Evolutionary conservation across 768 basidiomycete species (phyloP).

Genomic region (Pleurotus sapidus): DNA sequence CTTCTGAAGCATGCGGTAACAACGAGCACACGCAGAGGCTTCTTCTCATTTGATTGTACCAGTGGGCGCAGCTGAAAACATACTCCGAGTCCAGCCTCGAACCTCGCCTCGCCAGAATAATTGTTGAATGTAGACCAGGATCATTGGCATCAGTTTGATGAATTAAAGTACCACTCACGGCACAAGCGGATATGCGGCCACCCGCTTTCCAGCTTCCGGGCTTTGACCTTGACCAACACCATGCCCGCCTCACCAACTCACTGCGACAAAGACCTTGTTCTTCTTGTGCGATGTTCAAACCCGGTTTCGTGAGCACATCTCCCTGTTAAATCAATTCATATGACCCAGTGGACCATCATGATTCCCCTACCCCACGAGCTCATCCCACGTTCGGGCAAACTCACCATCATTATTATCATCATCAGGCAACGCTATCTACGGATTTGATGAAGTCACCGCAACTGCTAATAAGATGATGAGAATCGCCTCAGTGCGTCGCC

Average conservation of each 20-base stretch:
- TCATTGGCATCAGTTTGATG: conserved; percentile 7
- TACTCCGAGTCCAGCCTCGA: not conserved
- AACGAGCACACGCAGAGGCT: not conserved
- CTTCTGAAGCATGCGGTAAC: not conserved
- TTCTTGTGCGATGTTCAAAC: conserved; percentile 85
- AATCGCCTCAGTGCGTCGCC: conserved; percentile 55
- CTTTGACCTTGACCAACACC: conserved; percentile 9
- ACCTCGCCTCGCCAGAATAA: not conserved
- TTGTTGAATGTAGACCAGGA: not conserved
- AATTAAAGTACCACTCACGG: too few species aligned
- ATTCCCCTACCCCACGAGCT: too few species aligned
- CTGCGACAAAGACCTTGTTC: conserved; percentile 50
- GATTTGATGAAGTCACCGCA: conserved; percentile 65
- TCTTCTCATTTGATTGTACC: not conserved
- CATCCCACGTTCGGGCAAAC: too few species aligned
- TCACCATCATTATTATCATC: conserved; percentile 1
- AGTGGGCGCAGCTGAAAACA: not conserved
- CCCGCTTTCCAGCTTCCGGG: conserved; percentile 10
- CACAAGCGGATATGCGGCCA: too few species aligned
- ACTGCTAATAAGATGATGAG: conserved; percentile 77
- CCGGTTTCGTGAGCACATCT: conserved; percentile 54
- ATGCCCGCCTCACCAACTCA: conserved; percentile 24
- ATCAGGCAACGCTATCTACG: conserved; percentile 50
- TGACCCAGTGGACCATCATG: too few species aligned
- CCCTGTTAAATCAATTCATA: not conserved